Evolutionary conservation across 2,329 filamentous ascomycete genomes (phyloP).

Genomic region (Graphium sp.): DNA sequence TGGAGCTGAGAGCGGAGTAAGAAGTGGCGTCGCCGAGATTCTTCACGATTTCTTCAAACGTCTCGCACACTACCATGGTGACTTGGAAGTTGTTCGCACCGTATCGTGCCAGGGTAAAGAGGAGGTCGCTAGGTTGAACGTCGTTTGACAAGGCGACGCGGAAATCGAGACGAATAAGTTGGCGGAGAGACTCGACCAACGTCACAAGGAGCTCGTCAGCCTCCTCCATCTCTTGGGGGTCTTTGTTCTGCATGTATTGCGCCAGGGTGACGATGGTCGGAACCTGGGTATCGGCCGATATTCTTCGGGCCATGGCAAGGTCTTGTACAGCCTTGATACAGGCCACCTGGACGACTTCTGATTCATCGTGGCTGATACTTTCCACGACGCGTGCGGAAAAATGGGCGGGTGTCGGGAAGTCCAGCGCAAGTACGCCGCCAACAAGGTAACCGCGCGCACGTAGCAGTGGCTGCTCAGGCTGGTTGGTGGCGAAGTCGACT

Average conservation of each 20-base stretch:
- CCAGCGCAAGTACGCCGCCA: slow-evolving; percentile 61
- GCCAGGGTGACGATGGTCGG: slow-evolving; percentile 45
- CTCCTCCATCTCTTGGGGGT: slow-evolving; percentile 69
- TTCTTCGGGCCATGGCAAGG: slow-evolving; percentile 36
- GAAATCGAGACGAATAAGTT: slow-evolving; percentile 67
- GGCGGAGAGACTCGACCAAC: slow-evolving; percentile 69
- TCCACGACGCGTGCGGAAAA: slow-evolving; percentile 60
- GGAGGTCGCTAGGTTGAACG: slow-evolving; percentile 58
- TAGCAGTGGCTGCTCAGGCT: slow-evolving; percentile 55
- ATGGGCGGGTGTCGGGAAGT: slow-evolving; percentile 43
- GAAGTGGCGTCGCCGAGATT: slow-evolving; percentile 49
- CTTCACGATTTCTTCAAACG: slow-evolving; percentile 74
- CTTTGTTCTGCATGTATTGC: slow-evolving; percentile 63
- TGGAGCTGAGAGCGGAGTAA: slow-evolving; percentile 66
- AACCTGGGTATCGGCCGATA: slow-evolving; percentile 37
- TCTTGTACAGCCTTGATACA: slow-evolving; percentile 76
- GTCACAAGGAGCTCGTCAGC: slow-evolving; percentile 86
- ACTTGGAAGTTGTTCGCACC: slow-evolving; percentile 85
- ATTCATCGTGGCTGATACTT: slow-evolving; percentile 57
- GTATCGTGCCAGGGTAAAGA: slow-evolving; percentile 80
- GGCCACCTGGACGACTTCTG: slow-evolving; percentile 81
- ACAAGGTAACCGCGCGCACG: slow-evolving; percentile 77
- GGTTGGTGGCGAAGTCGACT: slow-evolving; percentile 59
- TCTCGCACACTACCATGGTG: slow-evolving; percentile 71
- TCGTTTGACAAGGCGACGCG: slow-evolving; percentile 55